Conservation (phyloP, 1,139 yeast genomes). For the Kurtzmaniella quercitrusa region DNA sequence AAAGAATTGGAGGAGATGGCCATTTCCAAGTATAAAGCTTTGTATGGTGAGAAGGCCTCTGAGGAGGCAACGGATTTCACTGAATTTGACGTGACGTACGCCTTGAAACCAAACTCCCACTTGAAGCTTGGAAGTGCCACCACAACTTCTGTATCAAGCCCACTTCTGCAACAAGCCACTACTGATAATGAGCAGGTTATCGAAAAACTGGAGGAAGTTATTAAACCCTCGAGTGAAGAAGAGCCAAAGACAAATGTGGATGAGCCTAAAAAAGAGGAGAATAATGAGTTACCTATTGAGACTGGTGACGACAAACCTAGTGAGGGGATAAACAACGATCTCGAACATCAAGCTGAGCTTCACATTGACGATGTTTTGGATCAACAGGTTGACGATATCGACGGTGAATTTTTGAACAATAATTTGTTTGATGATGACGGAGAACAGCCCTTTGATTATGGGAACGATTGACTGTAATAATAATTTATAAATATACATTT, state of each 20-base stretch:
- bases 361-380: neutral
- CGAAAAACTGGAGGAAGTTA: constrained; percentile 14
- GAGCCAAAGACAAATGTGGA: too few relatives aligned
- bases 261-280: too few relatives aligned
- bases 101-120: constrained; percentile 30
- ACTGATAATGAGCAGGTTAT: constrained; percentile 24
- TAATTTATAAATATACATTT: neutral
- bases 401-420: neutral
- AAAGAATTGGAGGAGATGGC: constrained; percentile 54
- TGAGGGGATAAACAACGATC: neutral
- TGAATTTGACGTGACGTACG: constrained; percentile 46
- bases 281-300: neutral
- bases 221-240: too few relatives aligned
- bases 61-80: constrained; percentile 39
- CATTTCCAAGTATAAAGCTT: constrained; percentile 27
- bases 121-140: neutral
- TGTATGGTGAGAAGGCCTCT: constrained; percentile 20
- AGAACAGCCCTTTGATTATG: neutral
- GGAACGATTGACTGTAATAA: neutral
- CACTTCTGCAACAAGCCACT: constrained; percentile 10
- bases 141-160: neutral
- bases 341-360: neutral
- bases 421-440: neutral
- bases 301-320: neutral
- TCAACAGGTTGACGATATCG: neutral